phyloP scores from a whole-genome alignment of 1,284 basidiomycete genomes.

The Ganoderma resinaceum region DNA sequence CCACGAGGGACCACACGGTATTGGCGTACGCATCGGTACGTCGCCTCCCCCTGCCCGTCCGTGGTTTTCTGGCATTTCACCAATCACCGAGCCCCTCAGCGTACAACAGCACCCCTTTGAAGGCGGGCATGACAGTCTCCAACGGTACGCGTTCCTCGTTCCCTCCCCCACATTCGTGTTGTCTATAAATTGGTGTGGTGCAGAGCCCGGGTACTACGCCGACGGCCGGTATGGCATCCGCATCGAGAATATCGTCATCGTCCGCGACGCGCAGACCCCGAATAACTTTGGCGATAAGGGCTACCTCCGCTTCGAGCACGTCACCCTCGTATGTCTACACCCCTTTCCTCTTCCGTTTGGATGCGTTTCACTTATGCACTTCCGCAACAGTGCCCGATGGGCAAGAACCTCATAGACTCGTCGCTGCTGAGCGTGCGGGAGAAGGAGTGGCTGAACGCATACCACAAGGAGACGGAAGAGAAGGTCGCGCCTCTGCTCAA shows the following conservation, averaged over 20 bases:
- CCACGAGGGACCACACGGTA: conserved; percentile 93
- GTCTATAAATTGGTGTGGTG: background rate
- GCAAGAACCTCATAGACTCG: conserved; percentile 82
- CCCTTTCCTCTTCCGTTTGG: background rate
- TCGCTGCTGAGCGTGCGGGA: conserved; percentile 73
- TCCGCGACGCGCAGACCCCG: conserved; percentile 73
- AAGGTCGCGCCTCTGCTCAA: conserved; percentile 82
- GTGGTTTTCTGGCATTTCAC: background rate
- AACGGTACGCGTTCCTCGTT: conserved; percentile 59
- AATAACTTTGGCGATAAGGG: conserved; percentile 89
- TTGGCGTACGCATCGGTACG: conserved; percentile 79
- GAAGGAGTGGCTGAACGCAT: conserved; percentile 84
- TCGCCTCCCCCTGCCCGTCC: background rate
- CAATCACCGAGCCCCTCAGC: conserved; percentile 42
- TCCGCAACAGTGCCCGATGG: conserved; percentile 77
- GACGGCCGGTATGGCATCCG: conserved; percentile 94
- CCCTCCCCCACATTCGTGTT: background rate
- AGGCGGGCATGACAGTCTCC: conserved; percentile 88
- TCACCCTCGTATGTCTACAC: conserved; percentile 71
- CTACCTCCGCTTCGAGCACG: conserved; percentile 83
- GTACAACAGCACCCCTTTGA: conserved; percentile 74
- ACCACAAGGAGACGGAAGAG: conserved; percentile 80
- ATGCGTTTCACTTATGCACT: too few species aligned
- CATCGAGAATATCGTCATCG: conserved; percentile 89
- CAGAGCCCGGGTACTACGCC: conserved; percentile 93